A percentile compares a stretch with the other conserved stretches of the same genome.
These are phyloP conservation scores for Tripidium arundinaceum DNA, from an alignment of 202 grass and related monocot genomes.

Conservation along the genomic window DNA sequence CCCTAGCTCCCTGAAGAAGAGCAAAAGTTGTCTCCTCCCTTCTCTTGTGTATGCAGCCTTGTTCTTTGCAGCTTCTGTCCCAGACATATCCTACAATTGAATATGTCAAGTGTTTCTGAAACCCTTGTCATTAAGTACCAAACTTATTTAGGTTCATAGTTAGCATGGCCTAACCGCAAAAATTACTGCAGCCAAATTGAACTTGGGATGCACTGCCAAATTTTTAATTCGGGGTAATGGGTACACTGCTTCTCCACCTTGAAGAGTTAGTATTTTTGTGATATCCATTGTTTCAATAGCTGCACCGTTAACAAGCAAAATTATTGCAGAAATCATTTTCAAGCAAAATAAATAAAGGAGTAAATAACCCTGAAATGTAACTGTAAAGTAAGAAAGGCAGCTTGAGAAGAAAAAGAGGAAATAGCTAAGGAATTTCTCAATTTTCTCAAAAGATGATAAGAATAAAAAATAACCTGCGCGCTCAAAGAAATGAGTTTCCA, in stretches of 20 bases:
- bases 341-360: background rate
- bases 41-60: conserved; percentile 94
- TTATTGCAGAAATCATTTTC: background rate
- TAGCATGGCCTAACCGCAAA: conserved; percentile 67
- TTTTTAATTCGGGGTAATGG: conserved; percentile 84
- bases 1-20: conserved; percentile 95
- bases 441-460: too few species aligned
- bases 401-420: too few species aligned
- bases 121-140: background rate
- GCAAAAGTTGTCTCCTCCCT: conserved; percentile 95
- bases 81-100: conserved; percentile 70
- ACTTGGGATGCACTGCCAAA: conserved; percentile 87
- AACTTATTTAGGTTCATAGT: conserved; percentile 18
- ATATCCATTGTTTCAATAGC: conserved; percentile 92
- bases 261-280: conserved; percentile 88
- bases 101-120: conserved; percentile 26
- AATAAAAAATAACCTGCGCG: too few species aligned
- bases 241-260: conserved; percentile 99
- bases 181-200: conserved; percentile 83
- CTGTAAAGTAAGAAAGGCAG: background rate
- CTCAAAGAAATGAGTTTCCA: too few species aligned
- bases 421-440: too few species aligned
- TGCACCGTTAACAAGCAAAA: conserved; percentile 46
- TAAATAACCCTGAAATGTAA: conserved; percentile 1
- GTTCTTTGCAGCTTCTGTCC: conserved; percentile 77